Base-by-base conservation (phyloP, 331 rosid species). In the Malus hybrid region DNA sequence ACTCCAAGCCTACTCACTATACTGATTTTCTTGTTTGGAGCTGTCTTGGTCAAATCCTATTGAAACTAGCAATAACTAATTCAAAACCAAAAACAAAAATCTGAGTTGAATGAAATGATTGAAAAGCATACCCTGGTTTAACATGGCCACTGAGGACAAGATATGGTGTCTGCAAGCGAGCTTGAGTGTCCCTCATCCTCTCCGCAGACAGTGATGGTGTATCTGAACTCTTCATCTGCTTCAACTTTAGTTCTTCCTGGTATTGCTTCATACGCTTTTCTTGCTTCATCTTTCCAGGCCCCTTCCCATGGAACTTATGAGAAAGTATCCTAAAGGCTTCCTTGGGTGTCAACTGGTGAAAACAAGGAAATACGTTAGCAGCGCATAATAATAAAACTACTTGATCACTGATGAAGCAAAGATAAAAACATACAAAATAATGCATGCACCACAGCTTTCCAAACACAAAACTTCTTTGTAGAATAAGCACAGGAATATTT, bases 271-370 rank as follows among this genome's bases (percentile, higher is more conserved):
- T 81, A 70, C 99, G 97, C 82, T 94, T 94, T 83, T 95, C 99
- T 85, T 87, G 97, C 82, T 95, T 95, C 99, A 89, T 92, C 87
- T 92, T 94, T n/a, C 97, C 99, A 71, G 97, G 99, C 7, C 92
- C 96, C 85, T 94, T 92, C 31, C 99, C 99, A 54, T 94, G 97
- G 78, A 92, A 94, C 84, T 85, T 87, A 34, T 94, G 99, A 13
- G 99, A 94, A 71, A 92, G 48, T 61, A 59, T 76, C 57, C 96
- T 84, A 69, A 95, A 95, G 34, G 93, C 96, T 86, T 95, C 99
- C 81, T 95, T 95, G 31, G 97, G 93, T 71, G 97, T 92, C 93
- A 95, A 80, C 99, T 92, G 96, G 68, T 68, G 69, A 77, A 65
- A 83, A 69, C 50, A 82, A 73, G 73, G 73, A 57, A 70, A 48